Percentiles rank a stretch among this genome's conserved stretches.
phyloP scores from a whole-genome alignment of 2,329 filamentous ascomycete genomes.

The Hymenoscyphus fructigenus region DNA sequence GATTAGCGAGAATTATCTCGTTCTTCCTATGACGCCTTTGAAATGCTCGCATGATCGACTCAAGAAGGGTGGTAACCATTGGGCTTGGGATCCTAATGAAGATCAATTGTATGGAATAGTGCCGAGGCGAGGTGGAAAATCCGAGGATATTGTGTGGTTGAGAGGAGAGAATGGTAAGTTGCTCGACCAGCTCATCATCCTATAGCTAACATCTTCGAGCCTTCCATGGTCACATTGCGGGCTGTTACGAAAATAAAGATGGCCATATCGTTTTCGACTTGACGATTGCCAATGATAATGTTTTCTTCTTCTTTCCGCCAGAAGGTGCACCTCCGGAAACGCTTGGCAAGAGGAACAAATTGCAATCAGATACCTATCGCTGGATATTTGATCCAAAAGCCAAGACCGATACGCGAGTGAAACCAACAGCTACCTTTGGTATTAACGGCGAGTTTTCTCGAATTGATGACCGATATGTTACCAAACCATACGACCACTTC shows the following conservation, averaged over 20 bases:
- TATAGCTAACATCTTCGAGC: conserved; percentile 12
- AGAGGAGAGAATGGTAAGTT: conserved; percentile 49
- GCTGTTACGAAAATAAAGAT: conserved; percentile 48
- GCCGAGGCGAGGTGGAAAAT: conserved; percentile 48
- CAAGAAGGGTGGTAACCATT: conserved; percentile 49
- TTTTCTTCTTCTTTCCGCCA: conserved; percentile 29
- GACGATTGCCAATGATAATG: conserved; percentile 25
- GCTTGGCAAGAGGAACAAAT: conserved; percentile 31
- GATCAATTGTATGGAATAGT: conserved; percentile 57
- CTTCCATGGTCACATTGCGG: conserved; percentile 43
- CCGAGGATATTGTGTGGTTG: conserved; percentile 54
- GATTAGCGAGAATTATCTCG: conserved; percentile 47
- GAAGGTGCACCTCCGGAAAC: conserved; percentile 20
- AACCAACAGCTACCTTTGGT: conserved; percentile 19
- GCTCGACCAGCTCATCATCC: conserved; percentile 17
- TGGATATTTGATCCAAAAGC: conserved; percentile 36
- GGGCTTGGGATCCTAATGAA: conserved; percentile 52
- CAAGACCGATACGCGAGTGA: conserved; percentile 23
- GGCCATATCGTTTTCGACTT: conserved; percentile 40
- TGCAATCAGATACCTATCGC: conserved; percentile 31
- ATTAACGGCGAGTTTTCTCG: conserved; percentile 28
- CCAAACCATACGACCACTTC: conserved; percentile 28
- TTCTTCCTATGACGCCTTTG: conserved; percentile 49
- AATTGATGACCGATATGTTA: conserved; percentile 27
- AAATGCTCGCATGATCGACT: conserved; percentile 46